Base-by-base conservation (phyloP, 495 filamentous ascomycete species). In the Trichoderma gamsii region DNA sequence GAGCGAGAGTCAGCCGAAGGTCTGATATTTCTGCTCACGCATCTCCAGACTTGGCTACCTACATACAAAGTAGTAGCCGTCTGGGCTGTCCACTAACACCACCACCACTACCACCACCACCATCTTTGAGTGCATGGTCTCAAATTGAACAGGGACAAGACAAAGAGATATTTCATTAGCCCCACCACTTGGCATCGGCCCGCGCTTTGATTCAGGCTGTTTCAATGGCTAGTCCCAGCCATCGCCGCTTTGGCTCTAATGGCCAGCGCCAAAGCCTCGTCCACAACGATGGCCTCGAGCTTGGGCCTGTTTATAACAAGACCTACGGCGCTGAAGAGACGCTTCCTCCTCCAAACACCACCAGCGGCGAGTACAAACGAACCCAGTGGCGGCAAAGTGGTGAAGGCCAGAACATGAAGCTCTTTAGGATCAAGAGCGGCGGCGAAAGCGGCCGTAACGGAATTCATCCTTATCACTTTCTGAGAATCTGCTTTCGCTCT, bases 391-490 rank as follows among this genome's bases (percentile, higher is more conserved):
- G 49, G 18, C 49, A n/a, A 23, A 52, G 49, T 23, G 49, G 21
- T 3, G 21, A 52, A 23, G 49, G 49, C 1, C 18, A 3, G 5
- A n/a, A n/a, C 49, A 52, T 52, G 49, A 52, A 21, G 16, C 49
- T 52, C 3, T 52, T 52, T 16, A 52, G 5, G n/a, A 52, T 52
- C 49, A 52, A 52, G 18, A 9, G 1, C 16, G 8, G 18, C 49
- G 82, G 82, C 71, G 81, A 84, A 72, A 79, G 76, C 66, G 79
- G 79, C 27, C 79, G 82, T 49, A 43, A 64, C 9, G 81, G 82
- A 51, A 65, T 84, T 69, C 77, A 84, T 69, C 80, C 79, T 7
- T 29, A 73, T 12, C 74, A 76, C 51, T 81, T 84, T 64, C 43
- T 80, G 3, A 63, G 69, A 63, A 82, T 83, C 68, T 72, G 72